A percentile compares a stretch with the other conserved stretches of the same genome.
These are phyloP conservation scores for Periconia sp. DNA, from an alignment of 2,329 filamentous ascomycete species.

Conservation along the genomic window DNA sequence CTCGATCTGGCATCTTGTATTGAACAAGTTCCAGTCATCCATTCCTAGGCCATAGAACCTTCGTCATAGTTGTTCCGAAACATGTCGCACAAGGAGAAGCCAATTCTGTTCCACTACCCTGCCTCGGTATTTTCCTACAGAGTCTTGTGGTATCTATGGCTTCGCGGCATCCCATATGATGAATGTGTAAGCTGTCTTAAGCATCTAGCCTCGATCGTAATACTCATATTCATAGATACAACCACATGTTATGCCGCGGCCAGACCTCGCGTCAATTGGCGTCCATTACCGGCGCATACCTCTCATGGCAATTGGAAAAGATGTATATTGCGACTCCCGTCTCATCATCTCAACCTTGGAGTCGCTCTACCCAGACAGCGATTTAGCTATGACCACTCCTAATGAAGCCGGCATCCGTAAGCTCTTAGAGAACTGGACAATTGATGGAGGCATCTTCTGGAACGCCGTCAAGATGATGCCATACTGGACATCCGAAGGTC, in stretches of 20 bases:
- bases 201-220: not conserved
- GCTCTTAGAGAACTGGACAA: conserved; percentile 63
- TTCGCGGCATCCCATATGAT: conserved; percentile 69
- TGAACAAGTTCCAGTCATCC: too few species aligned
- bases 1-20: too few species aligned
- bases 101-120: conserved; percentile 71
- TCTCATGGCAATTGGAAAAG: conserved; percentile 36
- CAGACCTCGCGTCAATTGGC: conserved; percentile 35
- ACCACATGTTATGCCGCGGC: conserved; percentile 45
- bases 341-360: conserved; percentile 41
- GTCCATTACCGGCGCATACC: conserved; percentile 48
- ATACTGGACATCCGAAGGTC: conserved; percentile 55
- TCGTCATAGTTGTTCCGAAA: too few species aligned
- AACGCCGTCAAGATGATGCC: conserved; percentile 64
- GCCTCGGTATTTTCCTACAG: conserved; percentile 69
- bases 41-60: too few species aligned
- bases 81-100: conserved; percentile 44
- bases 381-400: conserved; percentile 18
- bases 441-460: conserved; percentile 64
- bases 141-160: conserved; percentile 70
- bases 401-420: conserved; percentile 57
- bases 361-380: conserved; percentile 20
- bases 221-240: conserved; percentile 58
- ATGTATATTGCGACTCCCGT: conserved; percentile 40
- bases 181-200: conserved; percentile 64